Conservation (phyloP, 352 stramenopile species). For the Vaucheria bursata region DNA sequence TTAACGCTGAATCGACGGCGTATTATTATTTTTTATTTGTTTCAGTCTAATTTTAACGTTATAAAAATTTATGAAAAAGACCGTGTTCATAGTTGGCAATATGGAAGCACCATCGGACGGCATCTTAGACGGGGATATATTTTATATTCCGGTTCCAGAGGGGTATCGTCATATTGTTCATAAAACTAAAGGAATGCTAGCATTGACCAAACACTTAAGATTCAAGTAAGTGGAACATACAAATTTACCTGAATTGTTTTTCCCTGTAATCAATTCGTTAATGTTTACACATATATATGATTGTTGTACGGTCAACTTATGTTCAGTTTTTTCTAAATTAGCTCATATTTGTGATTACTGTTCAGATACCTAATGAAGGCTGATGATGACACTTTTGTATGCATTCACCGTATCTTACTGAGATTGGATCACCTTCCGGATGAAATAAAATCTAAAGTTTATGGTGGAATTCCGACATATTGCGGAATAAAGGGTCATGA, state of each 20-base stretch:
- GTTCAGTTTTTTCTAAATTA: too few species aligned
- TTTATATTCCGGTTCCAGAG: slow-evolving; percentile 28
- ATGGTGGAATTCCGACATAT: slow-evolving; percentile 31
- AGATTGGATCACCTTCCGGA: slow-evolving; percentile 26
- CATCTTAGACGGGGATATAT: slow-evolving; percentile 29
- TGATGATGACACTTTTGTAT: slow-evolving; percentile 47
- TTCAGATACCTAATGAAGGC: slow-evolving; percentile 43
- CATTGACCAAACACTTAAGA: slow-evolving; percentile 23
- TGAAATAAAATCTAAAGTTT: slow-evolving; percentile 26
- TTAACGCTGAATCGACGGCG: too few species aligned
- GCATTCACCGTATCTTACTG: slow-evolving; percentile 15
- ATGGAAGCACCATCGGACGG: slow-evolving; percentile 22
- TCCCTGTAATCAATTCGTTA: too few species aligned
- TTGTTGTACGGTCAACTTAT: too few species aligned
- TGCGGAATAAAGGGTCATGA: slow-evolving; percentile 12
- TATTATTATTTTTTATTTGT: too few species aligned
- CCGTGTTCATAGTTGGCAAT: too few species aligned
- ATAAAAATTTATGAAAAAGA: too few species aligned
- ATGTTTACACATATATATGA: too few species aligned
- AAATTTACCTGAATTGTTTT: too few species aligned
- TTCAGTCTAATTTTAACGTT: too few species aligned
- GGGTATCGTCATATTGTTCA: slow-evolving; percentile 43
- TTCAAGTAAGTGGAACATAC: slow-evolving; percentile 6
- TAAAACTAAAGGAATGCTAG: slow-evolving; percentile 46
- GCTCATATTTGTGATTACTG: too few species aligned